Percentiles rank a stretch among this genome's conserved stretches.
These are phyloP conservation scores for Jamesozyma rosinii DNA, from an alignment of 805 yeast species.

Conservation along the genomic window DNA sequence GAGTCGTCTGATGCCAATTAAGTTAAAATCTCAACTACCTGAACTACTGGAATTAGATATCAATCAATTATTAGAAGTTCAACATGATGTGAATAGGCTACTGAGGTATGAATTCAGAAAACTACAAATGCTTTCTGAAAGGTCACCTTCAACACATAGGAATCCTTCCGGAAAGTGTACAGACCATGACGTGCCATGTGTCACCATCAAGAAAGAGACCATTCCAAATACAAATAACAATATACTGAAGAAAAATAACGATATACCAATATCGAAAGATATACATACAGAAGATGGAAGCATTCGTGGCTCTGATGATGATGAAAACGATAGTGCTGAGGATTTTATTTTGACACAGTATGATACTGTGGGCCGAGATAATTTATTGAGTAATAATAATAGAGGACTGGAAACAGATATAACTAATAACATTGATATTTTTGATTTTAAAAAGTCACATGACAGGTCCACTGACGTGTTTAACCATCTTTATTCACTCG, in stretches of 20 bases:
- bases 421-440: neutral
- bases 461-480: neutral
- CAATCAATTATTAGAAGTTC: slow-evolving; percentile 17
- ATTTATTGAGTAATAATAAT: neutral
- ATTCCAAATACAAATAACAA: neutral
- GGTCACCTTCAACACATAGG: neutral
- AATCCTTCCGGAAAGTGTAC: neutral
- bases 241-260: neutral
- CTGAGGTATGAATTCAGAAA: slow-evolving; percentile 8
- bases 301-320: neutral
- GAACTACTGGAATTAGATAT: slow-evolving; percentile 12
- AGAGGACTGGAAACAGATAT: neutral
- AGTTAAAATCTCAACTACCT: slow-evolving; percentile 5
- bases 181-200: neutral
- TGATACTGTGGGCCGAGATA: slow-evolving; percentile 3
- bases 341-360: slow-evolving; percentile 21
- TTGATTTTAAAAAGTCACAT: no score
- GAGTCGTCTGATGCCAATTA: neutral
- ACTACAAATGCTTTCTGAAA: neutral
- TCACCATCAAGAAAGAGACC: neutral
- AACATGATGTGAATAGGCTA: slow-evolving; percentile 14
- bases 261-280: neutral
- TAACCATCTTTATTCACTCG: neutral
- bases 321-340: slow-evolving; percentile 12
- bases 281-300: neutral